A percentile compares a stretch with the other conserved stretches of the same genome.
phyloP scores from a whole-genome alignment of 768 basidiomycete species.

The Dacryopinax primogenitus region DNA sequence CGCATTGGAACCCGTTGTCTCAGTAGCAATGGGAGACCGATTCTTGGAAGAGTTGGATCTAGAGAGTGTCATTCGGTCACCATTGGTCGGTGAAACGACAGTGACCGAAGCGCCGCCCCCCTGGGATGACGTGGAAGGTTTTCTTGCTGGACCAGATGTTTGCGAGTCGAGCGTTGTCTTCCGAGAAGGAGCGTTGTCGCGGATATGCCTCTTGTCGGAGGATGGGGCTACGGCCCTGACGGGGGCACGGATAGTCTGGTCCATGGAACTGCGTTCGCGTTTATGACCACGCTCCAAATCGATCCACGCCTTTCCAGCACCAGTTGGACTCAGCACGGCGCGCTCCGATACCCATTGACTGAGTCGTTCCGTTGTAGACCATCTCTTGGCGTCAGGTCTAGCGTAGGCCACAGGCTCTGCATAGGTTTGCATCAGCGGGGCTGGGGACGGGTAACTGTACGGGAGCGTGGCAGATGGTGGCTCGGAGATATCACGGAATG shows the following conservation, averaged over 20 bases:
- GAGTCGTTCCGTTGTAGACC: constrained; percentile 10
- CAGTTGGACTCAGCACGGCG: neutral
- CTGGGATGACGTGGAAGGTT: neutral
- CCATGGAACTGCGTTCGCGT: neutral
- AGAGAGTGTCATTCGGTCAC: neutral
- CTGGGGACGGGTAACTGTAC: neutral
- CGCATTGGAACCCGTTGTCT: neutral
- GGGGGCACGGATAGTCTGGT: neutral
- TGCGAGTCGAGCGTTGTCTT: neutral
- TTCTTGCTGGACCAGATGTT: neutral
- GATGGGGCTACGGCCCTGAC: neutral
- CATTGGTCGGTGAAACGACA: neutral
- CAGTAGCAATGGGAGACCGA: neutral
- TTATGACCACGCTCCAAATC: neutral
- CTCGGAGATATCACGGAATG: constrained; percentile 8
- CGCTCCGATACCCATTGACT: constrained; percentile 7
- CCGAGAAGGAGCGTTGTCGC: neutral
- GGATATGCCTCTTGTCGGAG: neutral
- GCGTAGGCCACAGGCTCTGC: neutral
- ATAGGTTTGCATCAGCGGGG: neutral
- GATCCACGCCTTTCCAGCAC: neutral
- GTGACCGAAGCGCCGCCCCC: neutral
- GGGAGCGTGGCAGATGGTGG: constrained; percentile 1
- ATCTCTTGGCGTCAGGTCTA: neutral
- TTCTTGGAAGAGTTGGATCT: neutral